A percentile compares a stretch with the other conserved stretches of the same genome.
Evolutionary conservation across 2,329 filamentous ascomycete genomes (phyloP).

Genomic region (Ophiostoma quercus): DNA sequence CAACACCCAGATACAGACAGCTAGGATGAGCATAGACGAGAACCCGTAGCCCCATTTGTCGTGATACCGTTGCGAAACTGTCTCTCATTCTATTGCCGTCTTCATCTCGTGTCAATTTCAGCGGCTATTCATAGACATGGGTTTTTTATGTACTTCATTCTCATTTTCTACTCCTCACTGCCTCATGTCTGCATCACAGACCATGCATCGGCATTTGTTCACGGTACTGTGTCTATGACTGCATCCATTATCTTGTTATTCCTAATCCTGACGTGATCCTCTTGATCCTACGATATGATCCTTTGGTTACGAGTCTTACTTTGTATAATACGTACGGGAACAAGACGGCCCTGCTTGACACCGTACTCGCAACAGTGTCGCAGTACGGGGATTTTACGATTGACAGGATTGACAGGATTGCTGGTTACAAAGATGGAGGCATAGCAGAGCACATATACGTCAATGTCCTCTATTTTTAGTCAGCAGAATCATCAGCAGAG

Average conservation of each 20-base stretch:
- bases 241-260: not conserved
- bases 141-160: not conserved
- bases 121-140: not conserved
- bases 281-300: not conserved
- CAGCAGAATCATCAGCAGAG: not conserved
- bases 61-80: constrained; percentile 14
- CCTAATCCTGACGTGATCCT: not conserved
- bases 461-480: not conserved
- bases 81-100: not conserved
- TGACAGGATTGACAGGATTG: not conserved
- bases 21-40: not conserved
- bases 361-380: not conserved
- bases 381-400: constrained; percentile 1
- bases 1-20: not conserved
- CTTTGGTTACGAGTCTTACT: not conserved
- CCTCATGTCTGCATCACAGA: not conserved
- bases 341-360: not conserved
- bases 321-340: not conserved
- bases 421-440: not conserved
- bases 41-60: not conserved
- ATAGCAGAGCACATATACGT: not conserved
- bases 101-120: not conserved
- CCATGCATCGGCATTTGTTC: not conserved
- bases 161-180: not conserved
- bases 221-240: not conserved